Evolutionary conservation across 108 stramenopile genomes (phyloP).

Genomic region (Mediolabrus comicus): DNA sequence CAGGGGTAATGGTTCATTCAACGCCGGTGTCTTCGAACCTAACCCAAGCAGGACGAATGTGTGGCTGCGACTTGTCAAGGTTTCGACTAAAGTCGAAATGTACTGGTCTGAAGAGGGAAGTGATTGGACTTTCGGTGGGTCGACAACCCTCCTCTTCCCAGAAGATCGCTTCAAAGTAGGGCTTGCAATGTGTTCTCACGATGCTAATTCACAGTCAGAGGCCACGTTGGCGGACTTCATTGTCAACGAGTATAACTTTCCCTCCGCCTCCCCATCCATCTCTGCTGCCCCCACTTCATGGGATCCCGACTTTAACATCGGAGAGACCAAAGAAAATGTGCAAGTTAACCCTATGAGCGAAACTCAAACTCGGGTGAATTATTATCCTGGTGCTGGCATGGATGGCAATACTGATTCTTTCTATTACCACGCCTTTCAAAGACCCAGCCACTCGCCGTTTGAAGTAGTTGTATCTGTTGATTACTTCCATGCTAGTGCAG

Average conservation of each 20-base stretch:
- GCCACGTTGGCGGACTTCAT: conserved; percentile 18
- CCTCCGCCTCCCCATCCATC: conserved; percentile 10
- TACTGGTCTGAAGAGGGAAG: background rate
- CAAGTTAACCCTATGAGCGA: background rate
- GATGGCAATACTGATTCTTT: background rate
- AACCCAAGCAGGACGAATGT: background rate
- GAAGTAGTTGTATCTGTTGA: background rate
- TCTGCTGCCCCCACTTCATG: background rate
- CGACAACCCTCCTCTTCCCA: background rate
- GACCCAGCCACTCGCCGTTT: background rate
- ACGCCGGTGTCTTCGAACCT: background rate
- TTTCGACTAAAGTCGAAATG: background rate
- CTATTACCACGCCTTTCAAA: background rate
- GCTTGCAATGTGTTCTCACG: background rate
- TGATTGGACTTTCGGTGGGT: background rate
- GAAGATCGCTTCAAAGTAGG: background rate
- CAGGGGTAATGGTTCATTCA: background rate
- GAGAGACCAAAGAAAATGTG: background rate
- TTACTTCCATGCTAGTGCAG: background rate
- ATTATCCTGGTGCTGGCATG: background rate
- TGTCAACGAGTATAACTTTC: conserved; percentile 11
- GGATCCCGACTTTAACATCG: background rate
- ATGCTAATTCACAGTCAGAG: background rate
- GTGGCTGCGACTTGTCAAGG: background rate
- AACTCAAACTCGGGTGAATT: background rate